Conservation (phyloP, 768 basidiomycete genomes). For the Kondoa malvinella region DNA sequence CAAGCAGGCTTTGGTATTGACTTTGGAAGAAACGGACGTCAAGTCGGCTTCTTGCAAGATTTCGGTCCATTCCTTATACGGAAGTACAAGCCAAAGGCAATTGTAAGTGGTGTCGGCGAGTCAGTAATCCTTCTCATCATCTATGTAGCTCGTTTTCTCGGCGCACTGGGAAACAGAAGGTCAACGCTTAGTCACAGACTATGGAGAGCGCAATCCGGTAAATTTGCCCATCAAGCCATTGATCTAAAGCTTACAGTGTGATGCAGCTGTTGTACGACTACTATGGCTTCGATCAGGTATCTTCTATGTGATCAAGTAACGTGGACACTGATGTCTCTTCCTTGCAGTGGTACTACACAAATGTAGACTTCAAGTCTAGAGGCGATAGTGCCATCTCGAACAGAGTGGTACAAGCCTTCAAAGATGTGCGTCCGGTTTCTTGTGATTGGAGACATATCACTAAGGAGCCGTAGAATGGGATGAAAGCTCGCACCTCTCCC, state of each 20-base stretch:
- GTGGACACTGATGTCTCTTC: background rate
- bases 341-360: slow-evolving; percentile 37
- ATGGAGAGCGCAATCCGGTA: slow-evolving; percentile 57
- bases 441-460: background rate
- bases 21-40: slow-evolving; percentile 36
- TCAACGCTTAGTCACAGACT: slow-evolving; percentile 54
- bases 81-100: slow-evolving; percentile 58
- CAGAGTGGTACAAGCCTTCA: slow-evolving; percentile 46
- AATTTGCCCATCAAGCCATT: slow-evolving; percentile 36
- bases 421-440: slow-evolving; percentile 28
- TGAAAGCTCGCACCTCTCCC: slow-evolving; percentile 6
- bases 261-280: slow-evolving; percentile 3
- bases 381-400: slow-evolving; percentile 46
- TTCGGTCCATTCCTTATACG: slow-evolving; percentile 43
- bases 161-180: slow-evolving; percentile 60
- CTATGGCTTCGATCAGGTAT: slow-evolving; percentile 42
- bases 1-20: background rate
- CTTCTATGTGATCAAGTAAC: background rate
- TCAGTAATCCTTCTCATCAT: background rate
- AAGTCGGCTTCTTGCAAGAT: slow-evolving; percentile 45
- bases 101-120: background rate
- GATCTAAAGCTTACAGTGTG: background rate
- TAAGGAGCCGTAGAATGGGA: slow-evolving; percentile 29
- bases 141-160: slow-evolving; percentile 54
- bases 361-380: slow-evolving; percentile 47